A percentile compares a stretch with the other conserved stretches of the same genome.
phyloP scores from a whole-genome alignment of 108 stramenopile species.

The Cyclotella sp. region DNA sequence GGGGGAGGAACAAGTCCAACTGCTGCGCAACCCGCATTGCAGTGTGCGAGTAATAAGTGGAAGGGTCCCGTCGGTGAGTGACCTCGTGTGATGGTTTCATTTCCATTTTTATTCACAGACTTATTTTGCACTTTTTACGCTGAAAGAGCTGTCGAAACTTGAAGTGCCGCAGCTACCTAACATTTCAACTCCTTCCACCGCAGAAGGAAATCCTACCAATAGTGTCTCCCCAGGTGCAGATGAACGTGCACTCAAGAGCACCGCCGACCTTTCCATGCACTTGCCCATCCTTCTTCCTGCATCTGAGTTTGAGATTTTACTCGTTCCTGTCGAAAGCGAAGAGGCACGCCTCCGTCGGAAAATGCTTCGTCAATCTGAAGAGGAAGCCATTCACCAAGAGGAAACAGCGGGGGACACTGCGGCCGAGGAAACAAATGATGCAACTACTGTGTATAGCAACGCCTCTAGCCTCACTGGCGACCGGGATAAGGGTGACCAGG shows the following conservation, averaged over 20 bases:
- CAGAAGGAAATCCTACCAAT: constrained; percentile 33
- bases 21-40: constrained; percentile 65
- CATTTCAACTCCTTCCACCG: constrained; percentile 16
- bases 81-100: not conserved
- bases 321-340: constrained; percentile 78
- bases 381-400: constrained; percentile 42
- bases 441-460: constrained; percentile 38
- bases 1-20: constrained; percentile 42
- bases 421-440: constrained; percentile 33
- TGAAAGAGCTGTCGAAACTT: constrained; percentile 65
- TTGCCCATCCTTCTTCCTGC: constrained; percentile 76
- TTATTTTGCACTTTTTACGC: not conserved
- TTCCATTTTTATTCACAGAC: not conserved
- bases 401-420: constrained; percentile 17
- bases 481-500: constrained; percentile 35
- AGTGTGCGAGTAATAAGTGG: constrained; percentile 93
- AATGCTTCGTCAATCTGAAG: constrained; percentile 49
- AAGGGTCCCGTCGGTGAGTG: constrained; percentile 73
- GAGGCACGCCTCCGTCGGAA: constrained; percentile 58
- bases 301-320: constrained; percentile 77
- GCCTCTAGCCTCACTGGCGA: constrained; percentile 45
- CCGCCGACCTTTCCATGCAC: constrained; percentile 63
- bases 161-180: constrained; percentile 73
- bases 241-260: constrained; percentile 64
- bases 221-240: constrained; percentile 64